Evolutionary conservation across 352 stramenopile species (phyloP), one percentile per base, ranked within the genome.

Genomic region (Phytophthora pini): DNA sequence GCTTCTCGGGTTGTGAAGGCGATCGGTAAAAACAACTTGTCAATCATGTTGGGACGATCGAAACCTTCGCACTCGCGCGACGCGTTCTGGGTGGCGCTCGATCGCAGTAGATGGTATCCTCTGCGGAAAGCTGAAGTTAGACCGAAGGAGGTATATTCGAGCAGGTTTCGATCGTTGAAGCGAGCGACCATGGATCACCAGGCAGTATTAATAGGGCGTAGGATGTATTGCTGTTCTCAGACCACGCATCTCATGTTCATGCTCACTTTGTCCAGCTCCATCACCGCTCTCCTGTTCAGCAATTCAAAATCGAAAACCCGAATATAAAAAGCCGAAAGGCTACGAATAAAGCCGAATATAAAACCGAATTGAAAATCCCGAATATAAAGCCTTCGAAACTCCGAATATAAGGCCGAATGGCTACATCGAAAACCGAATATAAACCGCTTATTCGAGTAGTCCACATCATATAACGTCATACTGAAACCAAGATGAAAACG

Each of bases 401-500:
- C 24, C 24, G 24, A 26, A 26, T 26, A 26, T 26, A 26, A 26
- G 4, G 2, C 24, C 4, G 24, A 26, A 26, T 26, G 24, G 4
- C 24, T 26, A 12, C 17, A 26, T n/a, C 40, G 11, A 26, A 22
- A 6, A 6, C n/a, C 15, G 5, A 22, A 20, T 20, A 20, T 20
- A 20, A 20, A 20, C 17, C 17, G 17, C 17, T 20, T 20, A 20
- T 20, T 20, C 17, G 17, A 20, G 51, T 55, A 36, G 34, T 43
- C 24, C 44, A 68, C 52, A 45, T 45, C 2, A 34, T 20, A 61
- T 32, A 51, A 64, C 17, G 12, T 0, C 1, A 27, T 56, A 56
- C 43, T 46, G 17, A 62, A 32, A 5, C 4, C 22, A 53, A 56
- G 36, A 26, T 44, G 34, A 63, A 56, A 70, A 44, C 17, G 40